Evolutionary conservation across 2,329 filamentous ascomycete genomes (phyloP).

Genomic region (Capronia americana): DNA sequence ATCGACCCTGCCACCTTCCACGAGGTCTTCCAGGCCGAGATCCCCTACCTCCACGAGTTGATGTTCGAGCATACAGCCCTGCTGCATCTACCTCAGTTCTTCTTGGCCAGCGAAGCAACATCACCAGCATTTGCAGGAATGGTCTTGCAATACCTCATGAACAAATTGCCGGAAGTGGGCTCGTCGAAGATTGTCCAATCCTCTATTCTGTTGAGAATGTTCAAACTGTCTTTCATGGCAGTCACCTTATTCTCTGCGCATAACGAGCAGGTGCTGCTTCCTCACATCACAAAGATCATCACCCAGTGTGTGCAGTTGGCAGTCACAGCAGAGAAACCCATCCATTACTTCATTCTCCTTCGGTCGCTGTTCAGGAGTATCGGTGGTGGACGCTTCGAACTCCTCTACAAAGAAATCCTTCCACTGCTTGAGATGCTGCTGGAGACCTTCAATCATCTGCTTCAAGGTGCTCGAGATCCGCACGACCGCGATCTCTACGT

Average conservation of each 20-base stretch:
- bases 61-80: constrained; percentile 96
- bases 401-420: constrained; percentile 96
- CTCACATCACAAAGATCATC: constrained; percentile 95
- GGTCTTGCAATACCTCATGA: constrained; percentile 97
- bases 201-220: constrained; percentile 88
- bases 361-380: constrained; percentile 95
- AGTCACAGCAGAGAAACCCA: constrained; percentile 93
- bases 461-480: constrained; percentile 88
- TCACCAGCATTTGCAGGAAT: constrained; percentile 98
- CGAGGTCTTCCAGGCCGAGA: constrained; percentile 97
- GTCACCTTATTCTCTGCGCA: constrained; percentile 93
- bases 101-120: constrained; percentile 97
- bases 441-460: constrained; percentile 93
- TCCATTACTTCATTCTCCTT: constrained; percentile 96
- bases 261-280: constrained; percentile 93
- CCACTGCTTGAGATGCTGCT: constrained; percentile 96
- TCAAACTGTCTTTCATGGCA: constrained; percentile 99
- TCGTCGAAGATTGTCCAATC: constrained; percentile 90
- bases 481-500: constrained; percentile 95
- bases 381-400: constrained; percentile 94
- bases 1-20: constrained; percentile 98
- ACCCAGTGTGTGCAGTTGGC: constrained; percentile 97
- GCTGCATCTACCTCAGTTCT: constrained; percentile 95
- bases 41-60: constrained; percentile 94
- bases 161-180: constrained; percentile 91